Percentiles rank a stretch among this genome's conserved stretches.
Evolutionary conservation across 371 early-diverging fungal genomes (phyloP).

Genomic region (Circinella umbellata): DNA sequence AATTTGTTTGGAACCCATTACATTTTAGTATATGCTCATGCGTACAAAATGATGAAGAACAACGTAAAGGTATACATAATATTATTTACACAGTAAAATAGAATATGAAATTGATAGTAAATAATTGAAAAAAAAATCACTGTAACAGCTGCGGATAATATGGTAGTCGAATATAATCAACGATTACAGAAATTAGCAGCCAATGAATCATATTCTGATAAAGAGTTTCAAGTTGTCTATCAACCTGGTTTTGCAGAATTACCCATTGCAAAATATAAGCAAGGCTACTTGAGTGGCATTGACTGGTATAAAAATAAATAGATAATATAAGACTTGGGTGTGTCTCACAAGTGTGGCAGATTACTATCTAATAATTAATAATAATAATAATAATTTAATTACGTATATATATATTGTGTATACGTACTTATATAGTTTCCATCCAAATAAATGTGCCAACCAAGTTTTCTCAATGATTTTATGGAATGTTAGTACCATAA

Average conservation of each 20-base stretch:
- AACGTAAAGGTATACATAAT: conserved; percentile 50
- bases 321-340: not conserved
- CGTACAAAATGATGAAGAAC: conserved; percentile 46
- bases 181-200: conserved; percentile 55
- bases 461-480: conserved; percentile 65
- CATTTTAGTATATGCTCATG: conserved; percentile 63
- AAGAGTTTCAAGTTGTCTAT: conserved; percentile 59
- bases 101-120: too few relatives aligned
- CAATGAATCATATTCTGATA: conserved; percentile 40
- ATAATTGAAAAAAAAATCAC: not conserved
- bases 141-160: conserved; percentile 54
- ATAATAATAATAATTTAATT: conserved; percentile 4
- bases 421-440: conserved; percentile 65
- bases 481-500: conserved; percentile 59
- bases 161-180: conserved; percentile 59
- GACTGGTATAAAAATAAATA: conserved; percentile 56
- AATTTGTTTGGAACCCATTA: conserved; percentile 51
- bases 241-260: conserved; percentile 68
- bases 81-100: not conserved
- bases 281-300: conserved; percentile 63
- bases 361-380: too few relatives aligned
- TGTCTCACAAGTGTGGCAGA: too few relatives aligned
- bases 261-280: conserved; percentile 55
- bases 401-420: not conserved
- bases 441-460: conserved; percentile 69